Base-by-base conservation (phyloP, 345 rosid genomes). In the Eucalyptus sp. region DNA sequence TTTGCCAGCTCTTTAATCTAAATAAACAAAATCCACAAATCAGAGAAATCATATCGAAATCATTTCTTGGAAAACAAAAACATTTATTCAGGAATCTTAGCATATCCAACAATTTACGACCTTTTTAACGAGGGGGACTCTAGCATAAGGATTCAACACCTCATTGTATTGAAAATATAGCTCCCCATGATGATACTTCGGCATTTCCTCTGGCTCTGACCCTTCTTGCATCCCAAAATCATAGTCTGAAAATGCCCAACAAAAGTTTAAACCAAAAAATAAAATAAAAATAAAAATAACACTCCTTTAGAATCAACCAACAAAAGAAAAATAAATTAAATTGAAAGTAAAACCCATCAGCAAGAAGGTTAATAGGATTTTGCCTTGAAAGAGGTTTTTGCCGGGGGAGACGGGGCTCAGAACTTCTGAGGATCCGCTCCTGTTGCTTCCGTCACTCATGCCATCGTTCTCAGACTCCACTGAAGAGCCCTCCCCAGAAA, bases 1-100 rank as follows among this genome's bases (percentile, higher is more conserved):
- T 96, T 93, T n/a, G 96, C 95, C 15, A 98, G 97, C 88, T 91
- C 92, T n/a, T 93, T 89, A 60, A 98, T 92, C 99, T 98, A 93
- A 48, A 76, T 51, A 10, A 46, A n/a, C 48, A 48, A 11, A 20
- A 25, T 49, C 58, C 31, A 51, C n/a, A 17, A 33, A 43, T 50
- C 31, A 13, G 27, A 25, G 56, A 51, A 79, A 51, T 71, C 20
- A 0, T n/a, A 33, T 24, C 4, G n/a, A 50, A 87, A n/a, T 22
- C 17, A 44, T 76, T 18, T 3, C 62, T 16, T 15, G 25, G 54
- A 3, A 43, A 17, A 62, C 17, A 22, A 51, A 14, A 27, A 79
- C 18, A n/a, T 13, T 9, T 13, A 6, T 20, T n/a, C n/a, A 43
- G n/a, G 50, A 68, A 48, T 27, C 22, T 43, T 22, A 66, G 46